A percentile compares a stretch with the other conserved stretches of the same genome.
Evolutionary conservation across 106 monocot genomes (phyloP).

Genomic region (Posidonia australis): DNA sequence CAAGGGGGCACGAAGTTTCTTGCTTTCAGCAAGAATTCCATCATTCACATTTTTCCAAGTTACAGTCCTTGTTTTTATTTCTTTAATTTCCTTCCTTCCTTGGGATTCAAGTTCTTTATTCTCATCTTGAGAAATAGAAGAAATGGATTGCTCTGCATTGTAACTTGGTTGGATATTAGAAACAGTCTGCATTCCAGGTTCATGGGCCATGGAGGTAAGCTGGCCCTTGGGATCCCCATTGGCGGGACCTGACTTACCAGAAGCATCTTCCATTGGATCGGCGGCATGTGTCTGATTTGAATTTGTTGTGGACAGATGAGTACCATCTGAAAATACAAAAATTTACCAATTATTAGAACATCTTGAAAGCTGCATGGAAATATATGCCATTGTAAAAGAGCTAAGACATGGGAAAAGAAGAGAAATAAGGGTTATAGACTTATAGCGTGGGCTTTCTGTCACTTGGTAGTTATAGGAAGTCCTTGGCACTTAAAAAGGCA

Average conservation of each 20-base stretch:
- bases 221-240: too few species aligned
- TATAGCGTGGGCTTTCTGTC: too few species aligned
- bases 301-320: background rate
- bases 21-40: background rate
- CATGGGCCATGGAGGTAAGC: background rate
- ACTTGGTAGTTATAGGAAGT: too few species aligned
- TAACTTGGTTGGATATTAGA: background rate
- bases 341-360: background rate
- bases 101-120: background rate
- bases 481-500: too few species aligned
- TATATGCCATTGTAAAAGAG: too few species aligned
- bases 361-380: background rate
- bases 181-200: background rate
- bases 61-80: slow-evolving; percentile 1
- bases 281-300: background rate
- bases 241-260: too few species aligned
- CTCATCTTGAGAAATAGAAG: background rate
- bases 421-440: too few species aligned
- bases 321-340: background rate
- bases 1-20: slow-evolving; percentile 21
- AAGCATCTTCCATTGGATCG: background rate
- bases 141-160: background rate
- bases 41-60: background rate
- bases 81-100: slow-evolving; percentile 10
- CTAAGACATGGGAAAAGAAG: too few species aligned